Base-by-base conservation (phyloP, 169 alveolate species). In the Cyclospora cayetanensis region DNA sequence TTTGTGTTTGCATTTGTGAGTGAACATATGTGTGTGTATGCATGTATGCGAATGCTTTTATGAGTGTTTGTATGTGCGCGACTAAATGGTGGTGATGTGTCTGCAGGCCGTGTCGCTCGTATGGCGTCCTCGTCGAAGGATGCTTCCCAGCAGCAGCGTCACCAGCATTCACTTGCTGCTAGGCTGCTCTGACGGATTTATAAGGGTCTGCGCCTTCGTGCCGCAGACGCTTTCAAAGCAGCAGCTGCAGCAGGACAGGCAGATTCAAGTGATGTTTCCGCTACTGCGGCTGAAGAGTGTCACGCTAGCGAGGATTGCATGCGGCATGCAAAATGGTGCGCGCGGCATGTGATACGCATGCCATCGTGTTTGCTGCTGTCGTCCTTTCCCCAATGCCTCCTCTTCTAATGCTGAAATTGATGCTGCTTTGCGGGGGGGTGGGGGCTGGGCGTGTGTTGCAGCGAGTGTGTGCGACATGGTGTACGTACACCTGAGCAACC, bases 281-380 rank as follows among this genome's bases (percentile, higher is more conserved):
- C 83, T 18, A 53, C 83, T 70, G 83, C 83, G 83, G 27, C 83
- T 70, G 83, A 70, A 37, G 29, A 70, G 83, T 29, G 83, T 70
- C 53, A 70, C 83, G 11, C 83, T 70, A 27, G 22, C 53, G 1
- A 50, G 83, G 22, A 41, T 70, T 35, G 83, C 83, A 0, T 27
- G 53, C 53, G 83, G 83, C 53, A 70, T 39, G n/a, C 46, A 18
- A 39, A 70, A 15, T 29, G 83, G 83, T 70, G 37, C 7, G 83
- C 83, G 20, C 20, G n/a, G n/a, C n/a, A n/a, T n/a, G n/a, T n/a
- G 53, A 50, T 70, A 53, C 55, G 31, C 55, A 50, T 31, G 83
- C 52, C 0, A 12, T 15, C 34, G 12, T 31, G 15, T 15, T 70
- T 70, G 83, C 83, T 70, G 83, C 83, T 70, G 83, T 29, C 31